A percentile compares a stretch with the other conserved stretches of the same genome.
Evolutionary conservation across 1,284 basidiomycete genomes (phyloP).

Genomic region (Laetiporus sulphureus): DNA sequence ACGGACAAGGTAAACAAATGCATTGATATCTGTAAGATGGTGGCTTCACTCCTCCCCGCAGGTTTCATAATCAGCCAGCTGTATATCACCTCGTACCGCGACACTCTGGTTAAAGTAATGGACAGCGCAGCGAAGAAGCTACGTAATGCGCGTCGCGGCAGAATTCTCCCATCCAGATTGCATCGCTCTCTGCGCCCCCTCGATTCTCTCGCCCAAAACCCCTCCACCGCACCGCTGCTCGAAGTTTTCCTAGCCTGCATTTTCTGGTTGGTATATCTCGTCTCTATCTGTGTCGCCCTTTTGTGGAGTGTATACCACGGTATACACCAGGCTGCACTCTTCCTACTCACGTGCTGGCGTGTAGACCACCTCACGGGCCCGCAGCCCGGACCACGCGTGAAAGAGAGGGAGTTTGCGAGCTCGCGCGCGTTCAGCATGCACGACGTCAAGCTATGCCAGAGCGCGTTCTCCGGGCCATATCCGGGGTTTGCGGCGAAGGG

Average conservation of each 20-base stretch:
- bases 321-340: conserved; percentile 13
- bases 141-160: conserved; percentile 13
- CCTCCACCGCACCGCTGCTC: conserved; percentile 13
- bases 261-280: conserved; percentile 18
- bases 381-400: conserved; percentile 14
- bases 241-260: conserved; percentile 15
- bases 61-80: conserved; percentile 26
- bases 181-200: conserved; percentile 14
- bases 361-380: conserved; percentile 21
- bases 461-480: conserved; percentile 22
- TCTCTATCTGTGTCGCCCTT: conserved; percentile 13
- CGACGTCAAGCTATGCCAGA: conserved; percentile 24
- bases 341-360: conserved; percentile 23
- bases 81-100: conserved; percentile 24
- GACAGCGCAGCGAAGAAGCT: conserved; percentile 11
- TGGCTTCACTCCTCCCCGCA: no score
- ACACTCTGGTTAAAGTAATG: conserved; percentile 19
- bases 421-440: conserved; percentile 21
- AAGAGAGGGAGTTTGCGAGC: conserved; percentile 20
- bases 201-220: conserved; percentile 13
- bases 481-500: conserved; percentile 18
- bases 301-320: conserved; percentile 23
- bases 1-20: conserved; percentile 18
- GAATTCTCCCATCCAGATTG: conserved; percentile 19
- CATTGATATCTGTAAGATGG: neutral